Evolutionary conservation across 306 rosid species (phyloP), one percentile per base, ranked within the genome.

Genomic region (Ziziphus jujuba): DNA sequence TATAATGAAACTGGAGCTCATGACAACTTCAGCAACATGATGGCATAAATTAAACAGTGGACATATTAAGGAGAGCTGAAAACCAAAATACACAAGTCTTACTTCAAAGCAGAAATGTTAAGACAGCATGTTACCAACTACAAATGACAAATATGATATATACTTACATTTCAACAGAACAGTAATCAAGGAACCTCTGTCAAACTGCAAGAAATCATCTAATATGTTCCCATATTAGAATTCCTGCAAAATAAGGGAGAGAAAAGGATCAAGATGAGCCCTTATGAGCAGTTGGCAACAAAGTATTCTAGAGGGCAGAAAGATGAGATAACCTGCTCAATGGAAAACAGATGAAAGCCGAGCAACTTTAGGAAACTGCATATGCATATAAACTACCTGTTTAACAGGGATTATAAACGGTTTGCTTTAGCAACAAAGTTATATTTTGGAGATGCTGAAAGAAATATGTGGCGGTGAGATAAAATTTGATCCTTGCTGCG

Each of bases 321-420:
- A 36, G 8, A 34, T 17, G 36, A 33, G 66, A 64, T 59, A 45
- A 64, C 22, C 58, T 75, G 55, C 92, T 74, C 67, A 87, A 64
- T 57, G 66, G 59, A 79, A 84, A 67, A 65, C 79, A 44, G 69
- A 34, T 51, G 60, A 69, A 64, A 36, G 20, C 49, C 5, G 75
- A 66, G 75, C 70, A 70, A 75, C 82, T 82, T 92, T 87, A 92
- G 72, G 96, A 89, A 73, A 90, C 74, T 6, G 81, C 84, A 81
- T 92, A 87, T n/a, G 88, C 84, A 70, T 85, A 92, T 69, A 92
- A 81, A 79, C 78, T 89, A 78, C 96, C 96, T 89, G 90, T 67
- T 73, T 53, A 71, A 70, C 61, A 79, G 52, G 16, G 25, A 75
- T n/a, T n/a, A n/a, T 22, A 76, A 52, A 22, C 9, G 2, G 45